These are phyloP conservation scores for Imleria badia DNA, from an alignment of 768 basidiomycete genomes.

Conservation along the genomic window DNA sequence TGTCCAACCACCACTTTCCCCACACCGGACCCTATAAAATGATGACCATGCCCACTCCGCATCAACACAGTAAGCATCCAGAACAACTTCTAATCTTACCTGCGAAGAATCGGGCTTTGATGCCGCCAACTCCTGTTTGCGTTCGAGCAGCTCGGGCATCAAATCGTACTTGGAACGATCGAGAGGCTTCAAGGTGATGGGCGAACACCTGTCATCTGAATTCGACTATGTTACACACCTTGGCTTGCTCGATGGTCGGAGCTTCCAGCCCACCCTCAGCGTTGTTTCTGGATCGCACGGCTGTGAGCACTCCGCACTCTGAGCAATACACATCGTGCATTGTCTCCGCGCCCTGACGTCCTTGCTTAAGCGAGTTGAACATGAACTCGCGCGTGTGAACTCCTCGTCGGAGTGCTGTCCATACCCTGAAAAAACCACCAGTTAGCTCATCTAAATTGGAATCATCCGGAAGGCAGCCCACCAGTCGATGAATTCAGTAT, in stretches of 20 bases:
- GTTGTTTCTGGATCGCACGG: slow-evolving; percentile 13
- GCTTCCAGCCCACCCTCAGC: slow-evolving; percentile 13
- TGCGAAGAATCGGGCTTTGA: background rate
- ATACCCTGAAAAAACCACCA: slow-evolving; percentile 1
- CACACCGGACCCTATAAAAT: slow-evolving; percentile 1
- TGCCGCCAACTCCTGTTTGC: background rate
- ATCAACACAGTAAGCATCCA: background rate
- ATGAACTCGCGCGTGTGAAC: slow-evolving; percentile 19
- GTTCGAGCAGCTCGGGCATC: slow-evolving; percentile 4
- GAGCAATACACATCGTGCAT: slow-evolving; percentile 22
- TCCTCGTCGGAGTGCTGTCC: slow-evolving; percentile 18
- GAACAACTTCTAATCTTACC: background rate
- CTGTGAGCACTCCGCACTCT: slow-evolving; percentile 13
- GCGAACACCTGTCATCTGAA: background rate
- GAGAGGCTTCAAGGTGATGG: background rate
- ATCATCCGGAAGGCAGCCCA: background rate
- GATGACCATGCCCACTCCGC: no score
- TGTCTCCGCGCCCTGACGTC: slow-evolving; percentile 15
- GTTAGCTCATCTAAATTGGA: background rate
- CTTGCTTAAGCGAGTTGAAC: slow-evolving; percentile 13
- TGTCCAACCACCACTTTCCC: slow-evolving; percentile 14
- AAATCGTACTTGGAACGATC: slow-evolving; percentile 16
- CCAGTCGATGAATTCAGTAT: slow-evolving; percentile 18
- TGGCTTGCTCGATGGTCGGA: slow-evolving; percentile 8
- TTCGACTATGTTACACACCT: background rate